Evolutionary conservation across 2,329 filamentous ascomycete genomes (phyloP), one percentile per base, ranked within the genome.

Genomic region (Trichoderma sp.): DNA sequence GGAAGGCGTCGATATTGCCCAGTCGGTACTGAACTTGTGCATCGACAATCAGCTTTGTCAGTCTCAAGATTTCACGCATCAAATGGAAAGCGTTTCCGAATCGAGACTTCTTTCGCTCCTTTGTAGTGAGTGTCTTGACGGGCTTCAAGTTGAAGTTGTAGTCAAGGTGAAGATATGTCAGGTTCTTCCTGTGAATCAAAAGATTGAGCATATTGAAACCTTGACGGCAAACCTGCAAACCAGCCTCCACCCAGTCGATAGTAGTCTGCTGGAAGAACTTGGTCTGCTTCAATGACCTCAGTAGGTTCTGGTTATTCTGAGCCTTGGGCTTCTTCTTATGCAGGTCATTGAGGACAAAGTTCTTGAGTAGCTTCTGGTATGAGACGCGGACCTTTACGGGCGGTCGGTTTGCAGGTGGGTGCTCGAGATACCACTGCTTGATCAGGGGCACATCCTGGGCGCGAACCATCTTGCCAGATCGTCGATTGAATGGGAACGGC

Each of bases 111-210:
- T 99, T 99, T 80, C 97, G 93, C 88, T 99, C 97, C 85, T 99
- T 99, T 38, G 97, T 99, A 0, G 97, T 99, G 79, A 99, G 85
- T 0, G 97, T 99, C 88, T 99, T 99, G 83, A 99, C 97, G 3
- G 97, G 97, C 88, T 99, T 99, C 84, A 99, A 83, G 85, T 99
- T 99, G 88, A 99, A 99, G 85, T 99, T 99, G 88, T 98, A 99
- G 83, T 99, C 97, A 74, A 99, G 91, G 88, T 99, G 97, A 74
- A 99, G 90, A 82, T 99, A 99, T 0, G 97, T 99, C 80, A 99
- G 87, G 84, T 99, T 99, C 89, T 99, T 99, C 81, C 97, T 93
- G 83, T 99, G 97, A 79, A 99, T 99, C 79, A 99, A 88, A 71
- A 99, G 88, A 81, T 99, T 99, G 76, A 99, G 88, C 96, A 99